A percentile compares a stretch with the other conserved stretches of the same genome.
Conservation (phyloP, 768 basidiomycete species). For the Chalciporus chontae region DNA sequence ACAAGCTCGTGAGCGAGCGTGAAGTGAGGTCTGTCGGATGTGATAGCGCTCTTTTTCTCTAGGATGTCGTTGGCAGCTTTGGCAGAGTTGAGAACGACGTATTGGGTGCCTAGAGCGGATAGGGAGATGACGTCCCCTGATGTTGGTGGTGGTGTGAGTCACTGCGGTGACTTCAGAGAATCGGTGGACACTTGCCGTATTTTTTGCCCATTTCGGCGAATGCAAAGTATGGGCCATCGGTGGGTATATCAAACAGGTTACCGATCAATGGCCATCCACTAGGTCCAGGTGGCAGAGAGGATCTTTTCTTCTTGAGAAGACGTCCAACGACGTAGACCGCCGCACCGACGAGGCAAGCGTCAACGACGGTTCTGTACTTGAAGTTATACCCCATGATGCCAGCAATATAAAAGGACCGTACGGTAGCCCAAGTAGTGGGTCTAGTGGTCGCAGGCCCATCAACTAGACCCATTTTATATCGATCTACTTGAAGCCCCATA, state of each 20-base stretch:
- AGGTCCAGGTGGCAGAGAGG: slow-evolving; percentile 11
- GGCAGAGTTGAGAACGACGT: slow-evolving; percentile 47
- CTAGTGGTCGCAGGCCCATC: too few species aligned
- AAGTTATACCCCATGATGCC: too few species aligned
- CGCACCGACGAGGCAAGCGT: slow-evolving; percentile 11
- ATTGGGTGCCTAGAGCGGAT: slow-evolving; percentile 38
- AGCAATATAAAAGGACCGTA: too few species aligned
- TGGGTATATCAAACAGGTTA: slow-evolving; percentile 55
- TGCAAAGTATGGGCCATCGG: slow-evolving; percentile 45
- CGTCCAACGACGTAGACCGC: slow-evolving; percentile 1
- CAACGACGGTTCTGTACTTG: neutral
- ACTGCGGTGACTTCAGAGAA: neutral
- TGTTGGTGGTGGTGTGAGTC: slow-evolving; percentile 9
- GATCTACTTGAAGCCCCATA: too few species aligned
- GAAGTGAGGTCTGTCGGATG: slow-evolving; percentile 7
- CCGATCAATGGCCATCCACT: slow-evolving; percentile 41
- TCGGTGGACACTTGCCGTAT: slow-evolving; percentile 38
- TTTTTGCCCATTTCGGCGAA: slow-evolving; percentile 37
- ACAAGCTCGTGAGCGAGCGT: slow-evolving; percentile 22
- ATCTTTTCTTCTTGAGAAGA: neutral
- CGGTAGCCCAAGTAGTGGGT: too few species aligned
- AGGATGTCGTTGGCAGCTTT: slow-evolving; percentile 25
- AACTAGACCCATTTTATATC: too few species aligned
- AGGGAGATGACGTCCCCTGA: slow-evolving; percentile 10
- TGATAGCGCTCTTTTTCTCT: slow-evolving; percentile 6